These are phyloP conservation scores for Mycena filopes DNA, from an alignment of 768 basidiomycete species.

Conservation along the genomic window DNA sequence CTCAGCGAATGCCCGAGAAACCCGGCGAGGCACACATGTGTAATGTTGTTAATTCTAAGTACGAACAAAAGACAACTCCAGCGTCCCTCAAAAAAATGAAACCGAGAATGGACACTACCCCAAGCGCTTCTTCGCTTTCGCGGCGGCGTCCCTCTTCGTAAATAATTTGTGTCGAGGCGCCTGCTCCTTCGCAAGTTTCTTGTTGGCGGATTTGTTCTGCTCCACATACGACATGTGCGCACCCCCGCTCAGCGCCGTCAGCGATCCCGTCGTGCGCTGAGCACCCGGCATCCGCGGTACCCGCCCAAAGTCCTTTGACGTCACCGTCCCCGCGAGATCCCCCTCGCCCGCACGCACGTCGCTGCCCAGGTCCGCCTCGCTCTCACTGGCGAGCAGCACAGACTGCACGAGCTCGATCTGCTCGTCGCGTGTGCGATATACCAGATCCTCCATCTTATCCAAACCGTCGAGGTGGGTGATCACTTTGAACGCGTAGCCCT, in stretches of 20 bases:
- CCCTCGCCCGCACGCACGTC: slow-evolving; percentile 88
- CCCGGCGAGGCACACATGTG: too few relatives aligned
- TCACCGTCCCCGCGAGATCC: slow-evolving; percentile 86
- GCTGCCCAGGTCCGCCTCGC: slow-evolving; percentile 86
- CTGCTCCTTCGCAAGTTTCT: slow-evolving; percentile 69
- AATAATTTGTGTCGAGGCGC: slow-evolving; percentile 81
- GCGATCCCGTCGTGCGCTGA: slow-evolving; percentile 83
- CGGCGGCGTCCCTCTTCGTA: slow-evolving; percentile 74
- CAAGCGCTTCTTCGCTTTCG: slow-evolving; percentile 44
- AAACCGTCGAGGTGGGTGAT: slow-evolving; percentile 97
- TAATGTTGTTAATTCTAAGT: too few relatives aligned
- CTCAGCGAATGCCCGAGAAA: too few relatives aligned
- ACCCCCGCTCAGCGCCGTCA: slow-evolving; percentile 86
- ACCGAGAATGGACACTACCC: too few relatives aligned
- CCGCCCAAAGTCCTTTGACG: slow-evolving; percentile 86
- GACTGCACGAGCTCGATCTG: slow-evolving; percentile 97
- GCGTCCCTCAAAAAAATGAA: too few relatives aligned
- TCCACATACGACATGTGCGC: slow-evolving; percentile 95
- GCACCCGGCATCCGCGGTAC: slow-evolving; percentile 66
- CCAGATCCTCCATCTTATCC: slow-evolving; percentile 85
- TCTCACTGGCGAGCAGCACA: slow-evolving; percentile 91
- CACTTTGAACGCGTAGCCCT: slow-evolving; percentile 99
- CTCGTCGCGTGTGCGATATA: slow-evolving; percentile 90
- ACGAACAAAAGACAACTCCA: too few relatives aligned
- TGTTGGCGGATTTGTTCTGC: slow-evolving; percentile 92